Percentiles rank a stretch among this genome's conserved stretches.
Conservation (phyloP, 352 stramenopile species). For the Plasmopara viticola region DNA sequence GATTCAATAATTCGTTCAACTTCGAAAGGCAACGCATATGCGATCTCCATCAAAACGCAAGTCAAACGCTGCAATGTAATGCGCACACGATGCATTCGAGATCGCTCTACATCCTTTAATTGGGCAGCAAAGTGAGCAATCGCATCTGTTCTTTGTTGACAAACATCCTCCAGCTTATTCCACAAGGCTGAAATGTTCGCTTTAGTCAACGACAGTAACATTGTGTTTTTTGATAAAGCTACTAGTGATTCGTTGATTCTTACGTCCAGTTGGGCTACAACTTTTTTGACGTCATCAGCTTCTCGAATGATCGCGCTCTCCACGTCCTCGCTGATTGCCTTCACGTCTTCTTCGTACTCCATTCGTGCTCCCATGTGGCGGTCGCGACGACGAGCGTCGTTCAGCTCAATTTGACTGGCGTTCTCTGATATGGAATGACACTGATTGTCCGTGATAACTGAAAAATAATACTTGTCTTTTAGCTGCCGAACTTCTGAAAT, state of each 20-base stretch:
- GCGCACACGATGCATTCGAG: slow-evolving; percentile 37
- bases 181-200: slow-evolving; percentile 36
- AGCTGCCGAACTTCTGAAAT: slow-evolving; percentile 51
- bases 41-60: slow-evolving; percentile 52
- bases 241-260: slow-evolving; percentile 15
- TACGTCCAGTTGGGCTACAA: slow-evolving; percentile 33
- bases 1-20: slow-evolving; percentile 69
- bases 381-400: slow-evolving; percentile 46
- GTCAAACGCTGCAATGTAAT: slow-evolving; percentile 39
- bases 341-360: slow-evolving; percentile 43
- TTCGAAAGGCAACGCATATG: slow-evolving; percentile 51
- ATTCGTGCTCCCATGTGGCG: slow-evolving; percentile 47
- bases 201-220: slow-evolving; percentile 36
- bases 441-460: slow-evolving; percentile 10
- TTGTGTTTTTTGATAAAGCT: slow-evolving; percentile 25
- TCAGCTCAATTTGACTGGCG: slow-evolving; percentile 47
- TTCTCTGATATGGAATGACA: slow-evolving; percentile 1
- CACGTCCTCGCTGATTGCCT: slow-evolving; percentile 56
- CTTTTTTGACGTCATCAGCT: slow-evolving; percentile 55
- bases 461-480: slow-evolving; percentile 32
- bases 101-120: slow-evolving; percentile 50
- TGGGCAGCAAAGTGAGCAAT: slow-evolving; percentile 36
- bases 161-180: slow-evolving; percentile 34
- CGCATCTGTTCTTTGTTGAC: slow-evolving; percentile 33
- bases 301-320: slow-evolving; percentile 44